Conservation (phyloP, 164 flowering plant genomes). For the Chloranthus sessilifolius region DNA sequence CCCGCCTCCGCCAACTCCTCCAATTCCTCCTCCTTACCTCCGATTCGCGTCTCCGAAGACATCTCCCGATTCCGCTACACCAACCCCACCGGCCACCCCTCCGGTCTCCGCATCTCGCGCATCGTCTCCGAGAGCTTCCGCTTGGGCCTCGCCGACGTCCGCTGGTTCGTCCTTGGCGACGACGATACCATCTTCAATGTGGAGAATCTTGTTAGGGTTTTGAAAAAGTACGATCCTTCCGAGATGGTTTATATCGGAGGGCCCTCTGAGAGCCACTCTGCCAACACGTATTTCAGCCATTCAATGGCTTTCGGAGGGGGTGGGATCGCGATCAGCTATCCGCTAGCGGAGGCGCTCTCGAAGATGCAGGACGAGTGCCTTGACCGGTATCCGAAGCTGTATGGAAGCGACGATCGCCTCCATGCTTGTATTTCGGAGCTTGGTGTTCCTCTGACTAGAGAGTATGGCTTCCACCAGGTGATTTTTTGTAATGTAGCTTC, state of each 20-base stretch:
- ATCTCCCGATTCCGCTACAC: conserved; percentile 58
- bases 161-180: conserved; percentile 63
- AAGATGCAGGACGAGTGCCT: conserved; percentile 47
- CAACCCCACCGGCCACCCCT: conserved; percentile 58
- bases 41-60: conserved; percentile 50
- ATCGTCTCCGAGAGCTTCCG: conserved; percentile 44
- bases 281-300: conserved; percentile 51
- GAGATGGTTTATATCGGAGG: conserved; percentile 56
- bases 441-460: conserved; percentile 53
- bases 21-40: conserved; percentile 31
- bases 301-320: conserved; percentile 70
- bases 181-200: conserved; percentile 56
- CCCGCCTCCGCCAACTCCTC: conserved; percentile 9
- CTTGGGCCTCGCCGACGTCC: conserved; percentile 38
- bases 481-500: neutral
- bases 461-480: conserved; percentile 67
- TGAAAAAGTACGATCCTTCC: conserved; percentile 39
- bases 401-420: conserved; percentile 64
- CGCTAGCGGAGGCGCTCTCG: conserved; percentile 44
- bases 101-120: conserved; percentile 56
- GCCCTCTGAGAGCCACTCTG: conserved; percentile 58
- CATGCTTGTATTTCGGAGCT: conserved; percentile 69
- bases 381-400: conserved; percentile 51
- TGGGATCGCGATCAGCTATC: conserved; percentile 54
- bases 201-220: conserved; percentile 47